Percentiles rank a stretch among this genome's conserved stretches.
Evolutionary conservation across 192 early-diverging fungal species (phyloP).

Genomic region (Phycomyces nitens): DNA sequence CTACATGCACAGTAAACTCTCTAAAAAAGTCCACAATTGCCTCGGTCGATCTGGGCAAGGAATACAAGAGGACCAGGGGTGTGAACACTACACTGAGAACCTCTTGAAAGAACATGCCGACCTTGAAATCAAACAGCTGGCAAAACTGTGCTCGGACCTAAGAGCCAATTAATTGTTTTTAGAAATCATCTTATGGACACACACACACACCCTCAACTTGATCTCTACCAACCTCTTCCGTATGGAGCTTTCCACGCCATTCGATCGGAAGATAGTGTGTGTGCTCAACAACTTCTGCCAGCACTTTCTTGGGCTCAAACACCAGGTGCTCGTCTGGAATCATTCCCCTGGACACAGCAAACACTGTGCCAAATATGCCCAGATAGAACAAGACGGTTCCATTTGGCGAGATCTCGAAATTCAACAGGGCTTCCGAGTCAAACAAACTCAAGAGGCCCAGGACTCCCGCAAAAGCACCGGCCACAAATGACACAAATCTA

Average conservation of each 20-base stretch:
- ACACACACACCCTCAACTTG: too few relatives aligned
- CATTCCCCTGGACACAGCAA: constrained; percentile 77
- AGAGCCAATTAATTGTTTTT: too few relatives aligned
- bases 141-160: constrained; percentile 78
- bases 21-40: constrained; percentile 91
- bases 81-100: constrained; percentile 75
- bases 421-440: constrained; percentile 82
- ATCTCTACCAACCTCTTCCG: constrained; percentile 81
- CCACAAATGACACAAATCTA: constrained; percentile 85
- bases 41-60: constrained; percentile 71
- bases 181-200: too few relatives aligned
- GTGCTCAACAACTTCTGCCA: constrained; percentile 77
- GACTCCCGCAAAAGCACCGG: constrained; percentile 85
- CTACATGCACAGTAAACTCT: constrained; percentile 90
- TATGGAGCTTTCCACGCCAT: constrained; percentile 83
- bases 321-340: constrained; percentile 77
- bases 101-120: constrained; percentile 79
- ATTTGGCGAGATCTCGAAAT: constrained; percentile 88
- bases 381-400: constrained; percentile 93
- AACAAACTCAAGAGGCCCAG: constrained; percentile 78
- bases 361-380: constrained; percentile 80
- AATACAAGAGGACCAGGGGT: constrained; percentile 78
- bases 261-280: constrained; percentile 86
- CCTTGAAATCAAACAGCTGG: constrained; percentile 74
- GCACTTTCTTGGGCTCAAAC: constrained; percentile 76